A percentile compares a stretch with the other conserved stretches of the same genome.
Evolutionary conservation across 2,329 filamentous ascomycete genomes (phyloP).

Genomic region (Hypoxylon sp.): DNA sequence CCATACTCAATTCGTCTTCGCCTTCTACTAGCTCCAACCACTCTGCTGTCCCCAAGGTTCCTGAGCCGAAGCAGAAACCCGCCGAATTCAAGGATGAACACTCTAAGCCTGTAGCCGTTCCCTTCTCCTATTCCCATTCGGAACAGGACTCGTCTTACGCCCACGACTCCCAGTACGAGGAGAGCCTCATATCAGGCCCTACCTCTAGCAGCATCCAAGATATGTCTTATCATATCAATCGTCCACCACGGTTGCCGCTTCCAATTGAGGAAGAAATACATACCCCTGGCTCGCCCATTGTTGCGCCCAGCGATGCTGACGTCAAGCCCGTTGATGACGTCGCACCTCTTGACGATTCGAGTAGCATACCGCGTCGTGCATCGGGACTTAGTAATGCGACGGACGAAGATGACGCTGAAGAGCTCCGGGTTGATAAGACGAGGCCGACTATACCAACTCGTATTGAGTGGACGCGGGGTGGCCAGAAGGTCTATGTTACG

Average conservation of each 20-base stretch:
- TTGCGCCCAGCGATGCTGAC: constrained; percentile 75
- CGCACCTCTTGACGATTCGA: constrained; percentile 65
- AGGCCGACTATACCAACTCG: constrained; percentile 85
- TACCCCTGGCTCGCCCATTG: constrained; percentile 90
- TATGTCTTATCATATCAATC: constrained; percentile 71
- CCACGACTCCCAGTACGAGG: constrained; percentile 56
- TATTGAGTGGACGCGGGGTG: constrained; percentile 87
- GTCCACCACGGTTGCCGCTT: constrained; percentile 90
- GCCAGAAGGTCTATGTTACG: constrained; percentile 94
- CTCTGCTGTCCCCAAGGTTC: constrained; percentile 48
- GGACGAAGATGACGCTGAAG: constrained; percentile 85
- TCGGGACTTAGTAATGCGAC: constrained; percentile 74
- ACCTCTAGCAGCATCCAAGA: constrained; percentile 73
- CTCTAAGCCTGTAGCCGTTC: constrained; percentile 73
- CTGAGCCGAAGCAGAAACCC: constrained; percentile 54
- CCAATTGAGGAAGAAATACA: constrained; percentile 94
- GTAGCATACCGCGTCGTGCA: constrained; percentile 66
- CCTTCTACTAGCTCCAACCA: constrained; percentile 55
- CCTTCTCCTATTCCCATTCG: constrained; percentile 55
- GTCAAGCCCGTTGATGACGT: constrained; percentile 67
- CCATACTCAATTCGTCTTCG: constrained; percentile 65
- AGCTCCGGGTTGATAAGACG: constrained; percentile 81
- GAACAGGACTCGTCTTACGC: constrained; percentile 50
- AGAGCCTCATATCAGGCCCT: constrained; percentile 62
- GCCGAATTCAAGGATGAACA: constrained; percentile 58